A percentile compares a stretch with the other conserved stretches of the same genome.
phyloP scores from a whole-genome alignment of 257 asterid species.

The Solanum commersonii region DNA sequence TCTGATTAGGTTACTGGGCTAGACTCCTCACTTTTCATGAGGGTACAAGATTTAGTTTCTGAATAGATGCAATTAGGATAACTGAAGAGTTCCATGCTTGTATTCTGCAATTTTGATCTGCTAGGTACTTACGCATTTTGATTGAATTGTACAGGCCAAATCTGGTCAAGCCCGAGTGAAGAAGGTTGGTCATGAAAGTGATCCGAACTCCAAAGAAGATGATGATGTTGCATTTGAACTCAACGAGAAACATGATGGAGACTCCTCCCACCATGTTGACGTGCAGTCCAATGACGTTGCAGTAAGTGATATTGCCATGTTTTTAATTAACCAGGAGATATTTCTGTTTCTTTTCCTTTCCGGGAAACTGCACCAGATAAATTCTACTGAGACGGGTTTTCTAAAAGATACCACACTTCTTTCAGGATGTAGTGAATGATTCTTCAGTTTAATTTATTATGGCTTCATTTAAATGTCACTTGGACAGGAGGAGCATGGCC shows the following conservation, averaged over 20 bases:
- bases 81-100: background rate
- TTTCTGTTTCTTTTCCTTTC: background rate
- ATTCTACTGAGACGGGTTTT: background rate
- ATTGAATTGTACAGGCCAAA: conserved; percentile 31
- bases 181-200: conserved; percentile 54
- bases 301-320: conserved; percentile 21
- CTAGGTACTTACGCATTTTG: background rate
- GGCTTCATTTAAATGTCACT: conserved; percentile 9
- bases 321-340: background rate
- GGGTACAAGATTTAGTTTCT: background rate
- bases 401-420: background rate
- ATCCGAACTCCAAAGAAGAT: conserved; percentile 30
- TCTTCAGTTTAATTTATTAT: background rate
- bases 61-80: background rate
- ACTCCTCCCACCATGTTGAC: conserved; percentile 22
- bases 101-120: background rate
- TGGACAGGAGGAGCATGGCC: conserved; percentile 36
- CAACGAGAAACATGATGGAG: conserved; percentile 15
- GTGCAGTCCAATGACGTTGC: conserved; percentile 28
- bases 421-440: background rate
- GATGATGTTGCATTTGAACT: conserved; percentile 35
- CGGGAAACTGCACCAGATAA: background rate
- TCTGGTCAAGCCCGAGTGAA: conserved; percentile 37
- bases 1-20: background rate
- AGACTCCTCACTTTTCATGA: background rate